Conservation (phyloP, 2,329 filamentous ascomycete species). For the Aspergillus tubingensis region DNA sequence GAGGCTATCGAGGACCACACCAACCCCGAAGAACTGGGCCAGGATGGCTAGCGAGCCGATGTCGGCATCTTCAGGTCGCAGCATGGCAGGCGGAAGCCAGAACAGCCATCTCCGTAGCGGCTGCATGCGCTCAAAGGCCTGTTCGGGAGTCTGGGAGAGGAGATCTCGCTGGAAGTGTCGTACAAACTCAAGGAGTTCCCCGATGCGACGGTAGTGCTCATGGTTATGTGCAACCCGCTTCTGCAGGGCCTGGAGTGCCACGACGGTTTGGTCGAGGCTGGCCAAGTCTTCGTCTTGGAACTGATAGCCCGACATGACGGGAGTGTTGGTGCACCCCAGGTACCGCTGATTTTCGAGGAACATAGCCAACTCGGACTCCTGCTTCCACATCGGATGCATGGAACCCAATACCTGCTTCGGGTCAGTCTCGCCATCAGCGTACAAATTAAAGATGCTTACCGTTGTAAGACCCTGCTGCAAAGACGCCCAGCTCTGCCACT, state of each 20-base stretch:
- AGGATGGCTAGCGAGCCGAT: constrained; percentile 79
- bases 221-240: constrained; percentile 67
- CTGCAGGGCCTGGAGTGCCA: constrained; percentile 61
- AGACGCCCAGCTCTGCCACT: constrained; percentile 95
- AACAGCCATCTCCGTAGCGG: constrained; percentile 90
- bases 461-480: constrained; percentile 89
- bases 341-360: constrained; percentile 45
- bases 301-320: constrained; percentile 36
- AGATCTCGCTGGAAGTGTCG: constrained; percentile 71
- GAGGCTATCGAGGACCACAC: constrained; percentile 82
- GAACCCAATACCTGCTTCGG: constrained; percentile 65
- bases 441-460: constrained; percentile 33
- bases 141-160: constrained; percentile 69
- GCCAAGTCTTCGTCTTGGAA: constrained; percentile 66
- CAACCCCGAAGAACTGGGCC: constrained; percentile 87
- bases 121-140: constrained; percentile 88
- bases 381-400: constrained; percentile 83
- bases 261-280: constrained; percentile 66
- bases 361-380: constrained; percentile 68
- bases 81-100: constrained; percentile 84
- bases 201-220: constrained; percentile 68
- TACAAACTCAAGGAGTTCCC: constrained; percentile 71
- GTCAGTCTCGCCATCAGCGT: background rate
- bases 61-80: constrained; percentile 75
- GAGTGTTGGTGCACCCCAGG: constrained; percentile 37